A percentile compares a stretch with the other conserved stretches of the same genome.
Evolutionary conservation across 495 filamentous ascomycete genomes (phyloP).

Genomic region (Xylaria intraflava): DNA sequence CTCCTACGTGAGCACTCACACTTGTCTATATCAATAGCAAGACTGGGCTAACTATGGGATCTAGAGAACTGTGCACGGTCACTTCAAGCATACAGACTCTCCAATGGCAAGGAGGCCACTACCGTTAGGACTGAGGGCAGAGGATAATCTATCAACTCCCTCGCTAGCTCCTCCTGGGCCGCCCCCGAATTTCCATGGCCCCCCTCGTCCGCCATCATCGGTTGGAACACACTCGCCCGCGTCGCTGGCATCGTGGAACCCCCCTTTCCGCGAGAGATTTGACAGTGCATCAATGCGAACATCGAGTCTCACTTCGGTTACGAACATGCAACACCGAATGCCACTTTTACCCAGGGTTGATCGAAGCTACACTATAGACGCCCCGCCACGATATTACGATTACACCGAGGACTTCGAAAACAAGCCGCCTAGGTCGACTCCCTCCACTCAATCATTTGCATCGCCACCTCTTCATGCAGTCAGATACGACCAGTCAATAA

Average conservation of each 20-base stretch:
- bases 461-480: constrained; percentile 30
- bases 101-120: constrained; percentile 30
- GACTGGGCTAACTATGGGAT: constrained; percentile 1
- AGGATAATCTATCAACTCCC: constrained; percentile 32
- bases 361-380: constrained; percentile 10
- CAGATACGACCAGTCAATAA: constrained; percentile 21
- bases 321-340: constrained; percentile 33
- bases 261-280: constrained; percentile 17
- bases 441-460: constrained; percentile 24
- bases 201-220: constrained; percentile 13
- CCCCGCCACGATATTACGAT: constrained; percentile 42
- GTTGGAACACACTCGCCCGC: constrained; percentile 19
- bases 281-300: constrained; percentile 23
- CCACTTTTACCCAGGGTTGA: constrained; percentile 15
- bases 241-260: constrained; percentile 22
- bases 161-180: constrained; percentile 25
- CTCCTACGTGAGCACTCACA: constrained; percentile 32
- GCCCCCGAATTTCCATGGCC: constrained; percentile 19
- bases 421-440: constrained; percentile 11
- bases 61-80: constrained; percentile 37
- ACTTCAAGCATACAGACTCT: constrained; percentile 35
- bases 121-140: constrained; percentile 25
- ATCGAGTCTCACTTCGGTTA: constrained; percentile 36
- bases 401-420: constrained; percentile 47
- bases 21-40: neutral